Evolutionary conservation across 2,329 filamentous ascomycete species (phyloP).

Genomic region (Biscogniauxia mediterranea): DNA sequence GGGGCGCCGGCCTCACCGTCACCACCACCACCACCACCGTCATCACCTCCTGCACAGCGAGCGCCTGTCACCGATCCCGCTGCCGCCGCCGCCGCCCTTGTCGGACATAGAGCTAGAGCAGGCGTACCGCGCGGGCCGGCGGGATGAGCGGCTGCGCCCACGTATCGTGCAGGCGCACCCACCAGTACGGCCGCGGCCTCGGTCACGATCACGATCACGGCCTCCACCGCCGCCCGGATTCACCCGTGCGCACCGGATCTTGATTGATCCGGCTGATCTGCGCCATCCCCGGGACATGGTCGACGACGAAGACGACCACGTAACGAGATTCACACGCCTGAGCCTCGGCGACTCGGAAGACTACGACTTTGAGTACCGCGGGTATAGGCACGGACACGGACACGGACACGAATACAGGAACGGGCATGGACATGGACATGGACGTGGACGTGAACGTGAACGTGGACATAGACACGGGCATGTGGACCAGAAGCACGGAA

Average conservation of each 20-base stretch:
- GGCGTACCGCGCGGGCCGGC: conserved; percentile 21
- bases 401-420: conserved; percentile 1
- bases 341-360: conserved; percentile 18
- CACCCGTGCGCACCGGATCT: conserved; percentile 2
- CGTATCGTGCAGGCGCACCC: conserved; percentile 2
- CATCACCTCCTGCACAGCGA: not conserved
- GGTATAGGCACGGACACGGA: not conserved
- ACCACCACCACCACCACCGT: not conserved
- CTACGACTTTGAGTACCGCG: conserved; percentile 11
- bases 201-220: not conserved
- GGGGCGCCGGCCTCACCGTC: conserved; percentile 1
- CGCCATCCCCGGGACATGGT: conserved; percentile 1
- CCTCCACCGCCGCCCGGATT: not conserved
- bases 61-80: conserved; percentile 1
- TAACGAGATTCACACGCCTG: conserved; percentile 10
- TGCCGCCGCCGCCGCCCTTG: not conserved
- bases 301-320: conserved; percentile 5
- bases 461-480: too few relatives aligned
- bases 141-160: conserved; percentile 7
- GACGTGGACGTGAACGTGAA: too few relatives aligned
- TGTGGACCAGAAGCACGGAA: too few relatives aligned
- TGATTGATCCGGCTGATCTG: conserved; percentile 4
- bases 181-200: not conserved
- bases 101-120: conserved; percentile 17
- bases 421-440: too few relatives aligned